phyloP scores from a whole-genome alignment of 345 rosid species.

The Pugionium dolabratum region DNA sequence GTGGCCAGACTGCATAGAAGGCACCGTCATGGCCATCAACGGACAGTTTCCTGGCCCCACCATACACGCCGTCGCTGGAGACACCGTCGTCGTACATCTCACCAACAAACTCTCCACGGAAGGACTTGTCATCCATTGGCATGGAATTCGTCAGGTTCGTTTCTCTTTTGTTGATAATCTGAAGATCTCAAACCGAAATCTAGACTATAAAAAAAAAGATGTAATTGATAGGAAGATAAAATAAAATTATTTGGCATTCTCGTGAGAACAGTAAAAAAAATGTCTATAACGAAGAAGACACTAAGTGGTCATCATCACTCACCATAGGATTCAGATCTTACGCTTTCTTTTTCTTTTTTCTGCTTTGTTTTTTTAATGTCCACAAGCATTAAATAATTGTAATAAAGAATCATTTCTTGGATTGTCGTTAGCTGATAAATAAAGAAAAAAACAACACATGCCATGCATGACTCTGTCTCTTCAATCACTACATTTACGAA shows the following conservation, averaged over 20 bases:
- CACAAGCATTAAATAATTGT: conserved; percentile 16
- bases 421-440: conserved; percentile 23
- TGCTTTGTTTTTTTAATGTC: background rate
- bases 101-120: conserved; percentile 74
- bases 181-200: background rate
- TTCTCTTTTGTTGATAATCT: background rate
- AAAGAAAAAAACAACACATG: conserved; percentile 31
- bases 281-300: background rate
- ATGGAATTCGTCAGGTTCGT: conserved; percentile 78
- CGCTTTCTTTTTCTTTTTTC: background rate
- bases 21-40: conserved; percentile 62
- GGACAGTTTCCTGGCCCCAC: conserved; percentile 95
- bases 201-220: background rate
- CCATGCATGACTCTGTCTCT: conserved; percentile 30
- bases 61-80: conserved; percentile 63
- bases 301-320: conserved; percentile 17
- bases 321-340: conserved; percentile 11
- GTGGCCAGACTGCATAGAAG: conserved; percentile 69
- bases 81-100: conserved; percentile 60
- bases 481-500: conserved; percentile 16
- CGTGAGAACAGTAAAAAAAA: no score
- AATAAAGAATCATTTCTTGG: background rate
- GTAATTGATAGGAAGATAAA: no score
- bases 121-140: conserved; percentile 93
- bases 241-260: no score